A percentile compares a stretch with the other conserved stretches of the same genome.
These are phyloP conservation scores for Bassia scoparia DNA, from an alignment of 148 eudicot genomes.

Conservation along the genomic window DNA sequence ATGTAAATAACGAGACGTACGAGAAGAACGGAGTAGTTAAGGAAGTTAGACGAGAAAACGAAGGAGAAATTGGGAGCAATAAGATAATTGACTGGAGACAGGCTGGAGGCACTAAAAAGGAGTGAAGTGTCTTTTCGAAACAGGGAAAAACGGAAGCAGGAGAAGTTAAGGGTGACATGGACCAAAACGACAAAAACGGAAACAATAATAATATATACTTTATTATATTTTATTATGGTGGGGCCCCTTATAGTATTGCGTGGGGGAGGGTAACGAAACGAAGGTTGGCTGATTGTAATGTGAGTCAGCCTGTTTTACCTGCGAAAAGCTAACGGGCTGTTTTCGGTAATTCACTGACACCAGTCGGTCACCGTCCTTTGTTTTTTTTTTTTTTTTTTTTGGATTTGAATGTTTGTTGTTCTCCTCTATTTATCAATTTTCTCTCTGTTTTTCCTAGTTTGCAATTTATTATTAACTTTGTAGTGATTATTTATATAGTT, in stretches of 20 bases:
- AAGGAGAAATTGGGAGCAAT: slow-evolving; percentile 5
- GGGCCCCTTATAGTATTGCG: slow-evolving; percentile 11
- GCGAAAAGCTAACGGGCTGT: slow-evolving; percentile 27
- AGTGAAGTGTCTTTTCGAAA: slow-evolving; percentile 22
- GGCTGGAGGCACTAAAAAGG: slow-evolving; percentile 31
- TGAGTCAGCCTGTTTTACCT: slow-evolving; percentile 31
- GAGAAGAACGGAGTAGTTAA: neutral
- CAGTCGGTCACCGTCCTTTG: slow-evolving; percentile 24
- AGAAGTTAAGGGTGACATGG: slow-evolving; percentile 24
- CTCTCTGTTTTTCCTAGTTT: too few relatives aligned
- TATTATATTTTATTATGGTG: too few relatives aligned
- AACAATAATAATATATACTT: too few relatives aligned
- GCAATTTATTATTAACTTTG: too few relatives aligned
- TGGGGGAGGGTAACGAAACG: slow-evolving; percentile 25
- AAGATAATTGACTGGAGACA: slow-evolving; percentile 24
- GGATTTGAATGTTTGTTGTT: too few relatives aligned
- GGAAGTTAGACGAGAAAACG: slow-evolving; percentile 10
- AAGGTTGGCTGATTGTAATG: slow-evolving; percentile 23
- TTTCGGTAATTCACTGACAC: slow-evolving; percentile 13
- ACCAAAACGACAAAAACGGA: slow-evolving; percentile 28
- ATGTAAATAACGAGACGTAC: neutral
- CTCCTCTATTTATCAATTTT: too few relatives aligned
- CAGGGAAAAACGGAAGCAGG: neutral
- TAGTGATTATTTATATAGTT: too few relatives aligned
- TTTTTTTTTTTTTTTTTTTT: too few relatives aligned